phyloP scores from a whole-genome alignment of 495 filamentous ascomycete species.

The Neurospora sp. region DNA sequence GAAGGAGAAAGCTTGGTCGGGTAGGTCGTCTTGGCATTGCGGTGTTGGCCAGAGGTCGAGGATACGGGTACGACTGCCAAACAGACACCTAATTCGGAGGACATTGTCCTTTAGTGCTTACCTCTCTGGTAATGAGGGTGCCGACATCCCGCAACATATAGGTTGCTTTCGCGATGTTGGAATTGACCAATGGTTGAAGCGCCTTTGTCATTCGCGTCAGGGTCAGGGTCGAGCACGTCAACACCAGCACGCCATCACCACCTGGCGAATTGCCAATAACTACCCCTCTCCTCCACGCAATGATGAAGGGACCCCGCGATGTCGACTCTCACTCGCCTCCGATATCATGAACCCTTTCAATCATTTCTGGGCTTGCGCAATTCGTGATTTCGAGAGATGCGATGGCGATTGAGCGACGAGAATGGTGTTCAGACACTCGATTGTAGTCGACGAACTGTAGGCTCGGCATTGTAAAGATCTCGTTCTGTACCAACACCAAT shows the following conservation, averaged over 20 bases:
- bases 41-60: not conserved
- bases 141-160: not conserved
- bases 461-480: not conserved
- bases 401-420: not conserved
- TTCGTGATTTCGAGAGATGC: not conserved
- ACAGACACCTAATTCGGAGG: no score
- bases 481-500: not conserved
- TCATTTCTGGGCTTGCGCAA: not conserved
- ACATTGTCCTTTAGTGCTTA: not conserved
- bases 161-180: not conserved
- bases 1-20: not conserved
- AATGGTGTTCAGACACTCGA: not conserved
- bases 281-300: not conserved
- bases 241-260: conserved; percentile 14
- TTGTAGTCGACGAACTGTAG: accelerated
- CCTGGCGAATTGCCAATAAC: not conserved
- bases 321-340: not conserved
- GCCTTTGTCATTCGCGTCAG: conserved; percentile 8
- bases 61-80: not conserved
- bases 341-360: not conserved
- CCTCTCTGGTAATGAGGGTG: not conserved
- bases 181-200: conserved; percentile 2
- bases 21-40: not conserved
- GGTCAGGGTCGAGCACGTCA: conserved; percentile 10
- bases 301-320: not conserved